Conservation (phyloP, 257 asterid genomes). For the Rehmannia glutinosa region DNA sequence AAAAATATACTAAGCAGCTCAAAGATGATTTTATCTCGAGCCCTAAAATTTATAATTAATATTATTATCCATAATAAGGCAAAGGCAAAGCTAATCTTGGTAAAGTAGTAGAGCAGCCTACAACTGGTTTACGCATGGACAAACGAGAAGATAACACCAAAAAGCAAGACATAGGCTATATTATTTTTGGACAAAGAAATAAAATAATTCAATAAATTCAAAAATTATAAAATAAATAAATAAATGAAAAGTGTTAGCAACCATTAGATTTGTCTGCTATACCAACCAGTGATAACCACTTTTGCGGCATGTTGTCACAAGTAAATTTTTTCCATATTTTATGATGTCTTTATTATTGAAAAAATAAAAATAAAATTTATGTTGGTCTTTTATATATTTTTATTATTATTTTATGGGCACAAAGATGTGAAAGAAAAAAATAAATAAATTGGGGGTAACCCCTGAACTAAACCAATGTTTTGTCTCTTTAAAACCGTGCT, state of each 20-base stretch:
- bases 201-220: background rate
- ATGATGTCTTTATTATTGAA: background rate
- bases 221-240: background rate
- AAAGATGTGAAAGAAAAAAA: slow-evolving; percentile 26
- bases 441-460: slow-evolving; percentile 23
- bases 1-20: background rate
- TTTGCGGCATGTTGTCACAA: slow-evolving; percentile 57
- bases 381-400: background rate
- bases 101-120: slow-evolving; percentile 21
- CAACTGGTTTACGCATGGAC: slow-evolving; percentile 17
- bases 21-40: slow-evolving; percentile 39
- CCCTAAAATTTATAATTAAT: slow-evolving; percentile 23
- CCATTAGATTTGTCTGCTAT: slow-evolving; percentile 43
- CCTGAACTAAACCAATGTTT: slow-evolving; percentile 46
- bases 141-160: slow-evolving; percentile 28
- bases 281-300: slow-evolving; percentile 47
- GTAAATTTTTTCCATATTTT: background rate
- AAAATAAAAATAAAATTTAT: background rate
- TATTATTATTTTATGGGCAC: slow-evolving; percentile 21
- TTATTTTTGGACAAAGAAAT: slow-evolving; percentile 7
- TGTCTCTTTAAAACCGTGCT: slow-evolving; percentile 59
- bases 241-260: slow-evolving; percentile 17
- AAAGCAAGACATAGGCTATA: slow-evolving; percentile 22
- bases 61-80: background rate
- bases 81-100: background rate